phyloP scores from a whole-genome alignment of 148 eudicot species.

The Rhododendron ovatum region DNA sequence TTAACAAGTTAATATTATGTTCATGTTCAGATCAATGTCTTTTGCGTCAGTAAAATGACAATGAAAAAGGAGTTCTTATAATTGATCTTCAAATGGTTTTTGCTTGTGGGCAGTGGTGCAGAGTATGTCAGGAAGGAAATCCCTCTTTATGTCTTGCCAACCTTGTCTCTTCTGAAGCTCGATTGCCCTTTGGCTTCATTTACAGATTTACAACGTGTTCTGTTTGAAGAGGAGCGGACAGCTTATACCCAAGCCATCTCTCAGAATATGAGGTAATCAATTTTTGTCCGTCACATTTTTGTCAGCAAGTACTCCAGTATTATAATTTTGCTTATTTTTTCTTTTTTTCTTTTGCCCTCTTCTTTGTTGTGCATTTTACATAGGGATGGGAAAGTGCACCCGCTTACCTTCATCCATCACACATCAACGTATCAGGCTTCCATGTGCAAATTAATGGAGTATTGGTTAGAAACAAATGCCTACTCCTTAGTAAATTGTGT shows the following conservation, averaged over 20 bases:
- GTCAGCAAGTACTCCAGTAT: neutral
- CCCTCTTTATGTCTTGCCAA: conserved; percentile 79
- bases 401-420: conserved; percentile 90
- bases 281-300: neutral
- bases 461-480: conserved; percentile 54
- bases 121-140: conserved; percentile 85
- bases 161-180: conserved; percentile 66
- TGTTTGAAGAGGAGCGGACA: conserved; percentile 84
- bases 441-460: conserved; percentile 96
- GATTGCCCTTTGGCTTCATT: conserved; percentile 79
- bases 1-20: neutral
- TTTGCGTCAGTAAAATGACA: neutral
- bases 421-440: conserved; percentile 97
- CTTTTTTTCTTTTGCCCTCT: neutral
- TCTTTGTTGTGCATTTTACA: conserved; percentile 1
- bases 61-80: neutral
- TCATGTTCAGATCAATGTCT: neutral
- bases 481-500: neutral
- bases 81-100: conserved; percentile 19
- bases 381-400: conserved; percentile 90
- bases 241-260: conserved; percentile 84
- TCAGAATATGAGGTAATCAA: conserved; percentile 63
- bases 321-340: neutral
- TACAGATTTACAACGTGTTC: conserved; percentile 67
- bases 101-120: conserved; percentile 73